Evolutionary conservation across 164 flowering plant species (phyloP), one percentile per base, ranked within the genome.

Genomic region (Annona cherimola): DNA sequence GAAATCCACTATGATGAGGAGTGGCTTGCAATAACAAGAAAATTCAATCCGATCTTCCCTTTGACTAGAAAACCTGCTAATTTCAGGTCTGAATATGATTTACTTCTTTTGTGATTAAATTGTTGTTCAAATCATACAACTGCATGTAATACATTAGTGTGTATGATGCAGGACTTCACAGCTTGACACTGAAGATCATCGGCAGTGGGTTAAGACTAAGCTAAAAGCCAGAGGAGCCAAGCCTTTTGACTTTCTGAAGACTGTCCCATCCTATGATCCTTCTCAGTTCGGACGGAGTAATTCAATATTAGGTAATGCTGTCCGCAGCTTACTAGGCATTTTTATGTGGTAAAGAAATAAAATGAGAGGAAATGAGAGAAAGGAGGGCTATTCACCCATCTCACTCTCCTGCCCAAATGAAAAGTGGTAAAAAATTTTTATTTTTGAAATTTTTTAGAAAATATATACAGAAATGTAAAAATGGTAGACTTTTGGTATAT

Each of bases 1-100:
- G 92, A 91, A 77, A 82, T 95, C 74, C 85, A 81, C 54, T 93
- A 90, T 82, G 99, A 95, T 80, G 99, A 95, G 83, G 97, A 95
- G 74, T 95, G 99, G 99, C 82, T 95, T 26, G 91, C 96, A 9
- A 90, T 95, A 77, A 91, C 98, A 44, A 74, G 83, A 79, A 84
- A 78, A 67, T 86, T 80, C 74, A 86, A 93, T 67, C 77, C 83
- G 57, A 67, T 85, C 74, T 81, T 93, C 73, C 98, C 97, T 63
- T 72, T 84, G 59, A 85, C 92, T 8, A 70, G 65, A 50, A 73
- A 18, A 77, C 26, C 68, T 71, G 69, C 64, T 81, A 84, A 74
- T 77, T 86, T 88, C 67, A 75, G 91, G 97, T 89, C 44, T 77
- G 85, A 76, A 35, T 73, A 41, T 64, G 26, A 9, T 71, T 69